Evolutionary conservation across 2,329 filamentous ascomycete genomes (phyloP), one percentile per base, ranked within the genome.

Genomic region (Podosphaera aphanis): DNA sequence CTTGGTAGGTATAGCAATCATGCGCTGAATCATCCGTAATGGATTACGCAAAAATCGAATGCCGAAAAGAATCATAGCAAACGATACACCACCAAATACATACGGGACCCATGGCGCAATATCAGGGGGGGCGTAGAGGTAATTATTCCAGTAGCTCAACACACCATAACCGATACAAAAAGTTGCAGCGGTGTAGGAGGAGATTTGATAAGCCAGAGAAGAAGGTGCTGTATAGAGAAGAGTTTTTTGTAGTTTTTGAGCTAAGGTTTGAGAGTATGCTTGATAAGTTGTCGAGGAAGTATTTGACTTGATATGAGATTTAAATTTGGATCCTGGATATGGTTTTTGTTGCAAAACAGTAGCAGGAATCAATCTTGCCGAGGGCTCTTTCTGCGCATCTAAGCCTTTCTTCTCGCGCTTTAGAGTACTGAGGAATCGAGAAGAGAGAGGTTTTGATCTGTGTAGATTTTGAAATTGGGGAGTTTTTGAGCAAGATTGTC

Each of bases 191-290:
- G 63, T 59, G 59, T 77, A 76, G 56, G 72, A 73, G 40, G 71
- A 70, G 52, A 71, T 56, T 50, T 78, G 67, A 59, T 76, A 79
- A 60, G 68, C 66, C 47, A 70, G 69, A 54, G 81, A 76, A 1
- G 74, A 74, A 13, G 74, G 73, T 1, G 71, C 69, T 54, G 77
- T 66, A 63, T 80, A 83, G 38, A 83, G 64, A 2, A 71, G 60
- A 6, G 77, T 74, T 4, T 70, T 66, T 1, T 65, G 61, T n/a
- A 66, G 56, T 50, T 72, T 70, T 48, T 64, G 63, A 13, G 72
- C 69, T 33, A 83, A 66, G 48, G 47, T 53, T n/a, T 68, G 67
- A 54, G 67, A 66, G 60, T 69, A 74, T 46, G 61, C 65, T 53
- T 63, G 66, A 56, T 47, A 61, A 50, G 29, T 53, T 51, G 47